Evolutionary conservation across 208 protist genomes (phyloP), one percentile per base, ranked within the genome.

Genomic region (Histomonas meleagridis): DNA sequence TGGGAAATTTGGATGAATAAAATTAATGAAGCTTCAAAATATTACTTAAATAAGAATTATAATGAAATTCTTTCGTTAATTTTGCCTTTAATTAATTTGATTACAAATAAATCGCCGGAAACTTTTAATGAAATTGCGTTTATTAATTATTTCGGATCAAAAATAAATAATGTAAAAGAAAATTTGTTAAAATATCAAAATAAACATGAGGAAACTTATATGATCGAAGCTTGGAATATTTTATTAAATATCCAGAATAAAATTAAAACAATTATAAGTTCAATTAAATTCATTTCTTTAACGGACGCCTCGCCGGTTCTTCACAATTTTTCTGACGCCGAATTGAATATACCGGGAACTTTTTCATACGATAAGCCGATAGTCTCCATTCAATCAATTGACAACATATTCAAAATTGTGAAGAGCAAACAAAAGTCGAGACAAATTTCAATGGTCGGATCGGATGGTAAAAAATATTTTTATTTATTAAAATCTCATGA

Each of bases 401-500:
- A 23, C 16, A 2, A 5, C 1, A 32, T 3, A 35, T 28, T 91
- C 0, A 69, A 28, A 14, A 16, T 91, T 18, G 69, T 91, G 28
- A 65, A 91, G 10, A 55, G 53, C 7, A 91, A 91, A 28, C 86
- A 91, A 32, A 12, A 43, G 32, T 53, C 86, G 35, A 65, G 86
- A 91, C 32, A 35, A 69, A 40, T 91, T 35, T 18, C 16, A 16
- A 91, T 91, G 16, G 43, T 65, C 9, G 86, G 86, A 35, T 35
- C 26, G 23, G 53, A 91, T 16, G 86, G 86, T 4, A 48, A 69
- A 32, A 62, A 65, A 16, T 91, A 70, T 53, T 46, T 35, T 10
- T 91, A 69, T 32, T 69, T 91, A 10, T 26, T 91, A 28, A 91
- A 91, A 32, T 48, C 53, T 0, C 49, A 65, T 23, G 86, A 91